Percentiles rank a stretch among this genome's conserved stretches.
These are phyloP conservation scores for Ephemerocybe angulata DNA, from an alignment of 768 basidiomycete species.

Conservation along the genomic window DNA sequence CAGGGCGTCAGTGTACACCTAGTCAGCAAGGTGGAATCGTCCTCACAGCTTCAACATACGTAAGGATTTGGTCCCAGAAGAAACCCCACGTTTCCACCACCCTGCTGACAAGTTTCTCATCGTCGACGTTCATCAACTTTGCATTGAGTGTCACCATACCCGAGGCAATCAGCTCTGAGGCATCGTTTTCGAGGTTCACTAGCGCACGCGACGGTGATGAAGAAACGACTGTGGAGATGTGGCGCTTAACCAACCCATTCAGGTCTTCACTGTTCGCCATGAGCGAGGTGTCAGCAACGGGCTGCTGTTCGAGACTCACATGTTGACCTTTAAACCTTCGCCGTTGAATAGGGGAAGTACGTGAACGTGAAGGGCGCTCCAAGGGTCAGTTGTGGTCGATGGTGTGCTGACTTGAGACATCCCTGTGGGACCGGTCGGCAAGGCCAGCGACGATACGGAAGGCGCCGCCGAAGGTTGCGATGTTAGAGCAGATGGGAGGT, in stretches of 20 bases:
- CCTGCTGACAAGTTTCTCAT: slow-evolving; percentile 70
- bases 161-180: slow-evolving; percentile 75
- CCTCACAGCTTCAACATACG: slow-evolving; percentile 83
- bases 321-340: slow-evolving; percentile 78
- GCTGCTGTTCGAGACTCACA: slow-evolving; percentile 43
- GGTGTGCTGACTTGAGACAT: slow-evolving; percentile 36
- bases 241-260: slow-evolving; percentile 74
- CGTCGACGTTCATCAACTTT: slow-evolving; percentile 72
- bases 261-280: slow-evolving; percentile 67
- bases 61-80: slow-evolving; percentile 88
- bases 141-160: slow-evolving; percentile 94
- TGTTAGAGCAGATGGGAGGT: slow-evolving; percentile 47
- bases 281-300: background rate
- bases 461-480: slow-evolving; percentile 50
- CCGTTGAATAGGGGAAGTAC: slow-evolving; percentile 91
- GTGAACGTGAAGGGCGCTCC: slow-evolving; percentile 81
- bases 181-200: slow-evolving; percentile 69
- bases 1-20: slow-evolving; percentile 1
- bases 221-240: slow-evolving; percentile 71
- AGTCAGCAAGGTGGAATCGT: background rate
- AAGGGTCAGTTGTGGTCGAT: slow-evolving; percentile 60
- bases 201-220: slow-evolving; percentile 73
- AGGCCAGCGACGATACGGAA: slow-evolving; percentile 44
- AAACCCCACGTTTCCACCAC: slow-evolving; percentile 90
- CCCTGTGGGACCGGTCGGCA: slow-evolving; percentile 36